phyloP scores from a whole-genome alignment of 2,329 filamentous ascomycete genomes.

The Aspergillus ibericus region DNA sequence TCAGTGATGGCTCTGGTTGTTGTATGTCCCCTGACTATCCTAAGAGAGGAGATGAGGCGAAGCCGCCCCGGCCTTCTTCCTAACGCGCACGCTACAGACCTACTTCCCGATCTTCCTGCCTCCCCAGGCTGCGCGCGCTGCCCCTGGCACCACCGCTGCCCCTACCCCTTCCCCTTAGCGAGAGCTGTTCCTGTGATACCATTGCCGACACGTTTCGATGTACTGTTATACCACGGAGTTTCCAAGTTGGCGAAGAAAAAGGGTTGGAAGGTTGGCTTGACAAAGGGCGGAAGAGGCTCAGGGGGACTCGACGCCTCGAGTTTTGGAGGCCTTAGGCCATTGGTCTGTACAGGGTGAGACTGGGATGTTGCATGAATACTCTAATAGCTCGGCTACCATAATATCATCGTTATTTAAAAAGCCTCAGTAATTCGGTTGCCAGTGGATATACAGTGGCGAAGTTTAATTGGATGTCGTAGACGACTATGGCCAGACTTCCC shows the following conservation, averaged over 20 bases:
- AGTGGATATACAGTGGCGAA: not conserved
- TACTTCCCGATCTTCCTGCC: slow-evolving; percentile 68
- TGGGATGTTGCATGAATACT: slow-evolving; percentile 1
- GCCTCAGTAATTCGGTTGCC: not conserved
- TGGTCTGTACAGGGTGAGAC: not conserved
- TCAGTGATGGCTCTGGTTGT: slow-evolving; percentile 61
- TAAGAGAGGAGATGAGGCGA: not conserved
- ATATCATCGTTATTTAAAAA: not conserved
- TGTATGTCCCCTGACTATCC: slow-evolving; percentile 36
- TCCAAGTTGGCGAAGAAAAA: not conserved
- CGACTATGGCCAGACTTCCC: not conserved
- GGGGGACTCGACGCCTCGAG: not conserved
- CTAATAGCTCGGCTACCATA: slow-evolving; percentile 4
- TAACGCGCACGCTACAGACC: slow-evolving; percentile 44
- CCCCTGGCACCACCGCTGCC: slow-evolving; percentile 48
- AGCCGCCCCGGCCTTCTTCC: not conserved
- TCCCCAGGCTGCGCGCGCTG: slow-evolving; percentile 42
- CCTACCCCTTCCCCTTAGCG: slow-evolving; percentile 35
- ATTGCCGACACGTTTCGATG: not conserved
- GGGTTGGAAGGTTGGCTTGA: not conserved
- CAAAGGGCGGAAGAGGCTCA: not conserved
- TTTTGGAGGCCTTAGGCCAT: not conserved
- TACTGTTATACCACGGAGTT: not conserved
- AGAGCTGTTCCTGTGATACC: slow-evolving; percentile 6
- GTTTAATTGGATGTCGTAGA: not conserved